Percentiles rank a stretch among this genome's conserved stretches.
Evolutionary conservation across 2,329 filamentous ascomycete genomes (phyloP).

Genomic region (Exserohilum turcica): DNA sequence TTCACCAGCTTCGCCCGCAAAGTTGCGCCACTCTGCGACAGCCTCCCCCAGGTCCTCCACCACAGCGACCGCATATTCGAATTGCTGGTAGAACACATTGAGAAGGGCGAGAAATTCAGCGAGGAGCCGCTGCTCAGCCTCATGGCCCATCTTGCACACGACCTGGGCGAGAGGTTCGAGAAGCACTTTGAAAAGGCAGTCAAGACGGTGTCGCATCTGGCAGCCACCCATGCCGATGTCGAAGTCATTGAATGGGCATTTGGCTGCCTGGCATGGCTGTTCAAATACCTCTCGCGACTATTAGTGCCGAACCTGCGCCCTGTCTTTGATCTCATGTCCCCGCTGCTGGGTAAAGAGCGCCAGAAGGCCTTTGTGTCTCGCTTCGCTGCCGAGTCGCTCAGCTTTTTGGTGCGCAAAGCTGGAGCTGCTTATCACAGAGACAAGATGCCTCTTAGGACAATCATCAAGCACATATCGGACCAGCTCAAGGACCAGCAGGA

Average conservation of each 20-base stretch:
- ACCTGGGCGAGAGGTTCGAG: conserved; percentile 85
- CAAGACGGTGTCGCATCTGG: conserved; percentile 75
- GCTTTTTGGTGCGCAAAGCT: conserved; percentile 89
- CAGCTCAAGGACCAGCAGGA: conserved; percentile 65
- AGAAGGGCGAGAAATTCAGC: conserved; percentile 75
- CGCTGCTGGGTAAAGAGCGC: conserved; percentile 79
- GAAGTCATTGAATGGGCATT: conserved; percentile 99
- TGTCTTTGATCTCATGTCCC: conserved; percentile 80
- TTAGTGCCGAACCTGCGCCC: conserved; percentile 84
- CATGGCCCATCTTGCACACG: conserved; percentile 92
- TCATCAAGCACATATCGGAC: conserved; percentile 73
- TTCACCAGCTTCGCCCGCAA: conserved; percentile 80
- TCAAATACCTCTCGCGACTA: conserved; percentile 93
- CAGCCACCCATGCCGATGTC: conserved; percentile 75
- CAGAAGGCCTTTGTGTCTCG: conserved; percentile 87
- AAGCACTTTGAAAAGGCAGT: conserved; percentile 81
- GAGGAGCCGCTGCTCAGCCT: conserved; percentile 86
- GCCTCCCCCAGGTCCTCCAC: conserved; percentile 87
- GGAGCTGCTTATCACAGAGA: conserved; percentile 78
- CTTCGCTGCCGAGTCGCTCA: conserved; percentile 93
- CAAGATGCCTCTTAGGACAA: conserved; percentile 66
- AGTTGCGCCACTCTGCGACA: conserved; percentile 80
- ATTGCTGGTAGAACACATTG: conserved; percentile 75
- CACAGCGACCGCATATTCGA: conserved; percentile 86
- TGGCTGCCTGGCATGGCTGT: conserved; percentile 88